phyloP scores from a whole-genome alignment of 768 basidiomycete genomes.

The Boletus fagicola region DNA sequence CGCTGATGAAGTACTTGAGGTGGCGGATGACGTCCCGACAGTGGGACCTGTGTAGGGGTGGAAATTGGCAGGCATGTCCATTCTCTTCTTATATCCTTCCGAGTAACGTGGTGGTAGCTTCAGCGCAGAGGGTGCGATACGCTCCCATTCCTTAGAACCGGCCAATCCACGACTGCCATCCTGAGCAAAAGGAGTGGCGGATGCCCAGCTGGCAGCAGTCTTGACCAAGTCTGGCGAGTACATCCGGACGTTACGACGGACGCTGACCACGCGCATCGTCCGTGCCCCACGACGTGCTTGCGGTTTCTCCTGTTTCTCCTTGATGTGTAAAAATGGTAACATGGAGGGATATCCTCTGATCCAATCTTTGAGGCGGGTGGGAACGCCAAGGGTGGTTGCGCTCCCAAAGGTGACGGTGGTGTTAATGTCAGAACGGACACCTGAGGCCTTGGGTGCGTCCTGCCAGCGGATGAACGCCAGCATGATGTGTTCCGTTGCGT shows the following conservation, averaged over 20 bases:
- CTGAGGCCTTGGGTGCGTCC: conserved; percentile 47
- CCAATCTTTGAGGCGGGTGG: conserved; percentile 87
- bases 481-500: conserved; percentile 92
- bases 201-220: conserved; percentile 51
- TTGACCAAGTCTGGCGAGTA: conserved; percentile 86
- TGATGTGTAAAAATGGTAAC: conserved; percentile 59
- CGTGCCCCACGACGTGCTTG: conserved; percentile 75
- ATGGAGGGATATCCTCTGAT: conserved; percentile 85
- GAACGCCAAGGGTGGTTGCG: conserved; percentile 65
- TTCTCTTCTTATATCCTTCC: conserved; percentile 71
- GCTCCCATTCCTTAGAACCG: conserved; percentile 72
- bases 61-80: conserved; percentile 62
- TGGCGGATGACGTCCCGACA: conserved; percentile 37
- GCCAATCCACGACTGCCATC: conserved; percentile 39
- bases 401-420: conserved; percentile 42
- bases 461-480: conserved; percentile 87
- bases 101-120: conserved; percentile 68
- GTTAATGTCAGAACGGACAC: conserved; percentile 28
- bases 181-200: conserved; percentile 30
- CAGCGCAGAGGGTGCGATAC: conserved; percentile 61
- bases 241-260: conserved; percentile 79
- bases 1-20: conserved; percentile 43
- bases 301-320: conserved; percentile 47
- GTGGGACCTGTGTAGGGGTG: conserved; percentile 45
- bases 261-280: conserved; percentile 72